Evolutionary conservation across 768 basidiomycete genomes (phyloP).

Genomic region (Exidia glandulosa): DNA sequence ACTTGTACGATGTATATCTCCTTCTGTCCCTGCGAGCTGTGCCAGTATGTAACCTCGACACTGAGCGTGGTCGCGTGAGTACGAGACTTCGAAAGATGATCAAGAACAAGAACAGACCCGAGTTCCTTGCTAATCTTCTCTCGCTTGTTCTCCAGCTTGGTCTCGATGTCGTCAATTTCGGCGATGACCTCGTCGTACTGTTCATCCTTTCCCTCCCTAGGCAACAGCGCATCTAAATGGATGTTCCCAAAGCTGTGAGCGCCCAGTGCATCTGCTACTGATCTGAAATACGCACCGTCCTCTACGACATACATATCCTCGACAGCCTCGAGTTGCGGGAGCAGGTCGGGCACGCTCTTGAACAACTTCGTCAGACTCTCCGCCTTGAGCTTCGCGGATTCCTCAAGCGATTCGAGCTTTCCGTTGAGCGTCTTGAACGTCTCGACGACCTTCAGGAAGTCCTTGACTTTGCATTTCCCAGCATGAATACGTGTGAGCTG

Average conservation of each 20-base stretch:
- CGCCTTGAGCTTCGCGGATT: slow-evolving; percentile 69
- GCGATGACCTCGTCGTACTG: slow-evolving; percentile 68
- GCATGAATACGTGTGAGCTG: slow-evolving; percentile 70
- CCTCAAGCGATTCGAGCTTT: slow-evolving; percentile 51
- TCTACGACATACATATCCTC: slow-evolving; percentile 60
- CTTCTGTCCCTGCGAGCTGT: slow-evolving; percentile 78
- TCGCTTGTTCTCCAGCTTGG: slow-evolving; percentile 55
- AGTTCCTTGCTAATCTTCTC: slow-evolving; percentile 54
- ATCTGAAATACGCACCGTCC: slow-evolving; percentile 42
- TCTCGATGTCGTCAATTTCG: slow-evolving; percentile 63
- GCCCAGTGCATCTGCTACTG: neutral
- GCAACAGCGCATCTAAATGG: slow-evolving; percentile 51
- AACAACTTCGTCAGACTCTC: slow-evolving; percentile 66
- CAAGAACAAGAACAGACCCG: slow-evolving; percentile 36
- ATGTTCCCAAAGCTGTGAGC: neutral
- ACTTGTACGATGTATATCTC: slow-evolving; percentile 88
- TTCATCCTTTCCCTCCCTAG: slow-evolving; percentile 75
- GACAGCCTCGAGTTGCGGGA: slow-evolving; percentile 59
- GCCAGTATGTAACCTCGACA: slow-evolving; percentile 47
- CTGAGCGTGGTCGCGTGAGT: slow-evolving; percentile 21
- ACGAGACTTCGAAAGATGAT: too few species aligned
- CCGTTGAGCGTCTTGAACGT: slow-evolving; percentile 64
- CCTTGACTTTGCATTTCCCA: slow-evolving; percentile 74
- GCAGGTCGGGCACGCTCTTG: slow-evolving; percentile 70
- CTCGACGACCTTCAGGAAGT: slow-evolving; percentile 78